phyloP scores from a whole-genome alignment of 139 green algal species.

The Closterium sp. region DNA sequence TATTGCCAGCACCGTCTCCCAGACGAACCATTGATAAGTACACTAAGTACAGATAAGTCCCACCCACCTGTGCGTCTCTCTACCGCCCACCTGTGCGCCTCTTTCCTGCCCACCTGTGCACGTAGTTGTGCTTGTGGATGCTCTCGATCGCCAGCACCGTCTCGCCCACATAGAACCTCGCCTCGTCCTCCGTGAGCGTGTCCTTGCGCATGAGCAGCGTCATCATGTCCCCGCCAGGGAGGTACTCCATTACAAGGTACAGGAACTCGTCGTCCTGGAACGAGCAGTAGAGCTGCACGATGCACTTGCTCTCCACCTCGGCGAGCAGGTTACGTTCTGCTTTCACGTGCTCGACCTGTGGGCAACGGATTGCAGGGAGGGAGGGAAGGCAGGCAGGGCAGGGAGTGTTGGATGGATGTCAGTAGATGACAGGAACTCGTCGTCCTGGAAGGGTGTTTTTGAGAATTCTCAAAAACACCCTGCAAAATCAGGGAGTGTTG shows the following conservation, averaged over 20 bases:
- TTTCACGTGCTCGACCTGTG: constrained; percentile 76
- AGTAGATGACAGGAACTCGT: too few relatives aligned
- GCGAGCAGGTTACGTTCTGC: constrained; percentile 93
- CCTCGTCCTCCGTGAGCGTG: constrained; percentile 83
- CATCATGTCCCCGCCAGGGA: constrained; percentile 95
- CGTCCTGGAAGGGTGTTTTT: too few relatives aligned
- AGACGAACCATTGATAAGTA: too few relatives aligned
- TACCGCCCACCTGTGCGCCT: too few relatives aligned
- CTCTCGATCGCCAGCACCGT: constrained; percentile 83
- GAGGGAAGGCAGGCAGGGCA: constrained; percentile 94
- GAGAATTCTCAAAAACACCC: too few relatives aligned
- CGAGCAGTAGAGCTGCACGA: constrained; percentile 92
- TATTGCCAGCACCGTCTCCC: constrained; percentile 78
- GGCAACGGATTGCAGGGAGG: constrained; percentile 93
- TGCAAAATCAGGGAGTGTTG: too few relatives aligned
- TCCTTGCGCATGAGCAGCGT: constrained; percentile 97
- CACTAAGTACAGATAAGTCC: background rate
- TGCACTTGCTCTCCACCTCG: constrained; percentile 79
- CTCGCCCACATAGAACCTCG: constrained; percentile 74
- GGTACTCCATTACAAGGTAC: constrained; percentile 98
- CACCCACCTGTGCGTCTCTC: too few relatives aligned
- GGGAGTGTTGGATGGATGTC: constrained; percentile 84
- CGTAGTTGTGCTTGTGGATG: constrained; percentile 88
- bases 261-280: constrained; percentile 93
- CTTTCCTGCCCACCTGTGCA: constrained; percentile 73